phyloP scores from a whole-genome alignment of 345 rosid species.

The Euclidium syriacum region DNA sequence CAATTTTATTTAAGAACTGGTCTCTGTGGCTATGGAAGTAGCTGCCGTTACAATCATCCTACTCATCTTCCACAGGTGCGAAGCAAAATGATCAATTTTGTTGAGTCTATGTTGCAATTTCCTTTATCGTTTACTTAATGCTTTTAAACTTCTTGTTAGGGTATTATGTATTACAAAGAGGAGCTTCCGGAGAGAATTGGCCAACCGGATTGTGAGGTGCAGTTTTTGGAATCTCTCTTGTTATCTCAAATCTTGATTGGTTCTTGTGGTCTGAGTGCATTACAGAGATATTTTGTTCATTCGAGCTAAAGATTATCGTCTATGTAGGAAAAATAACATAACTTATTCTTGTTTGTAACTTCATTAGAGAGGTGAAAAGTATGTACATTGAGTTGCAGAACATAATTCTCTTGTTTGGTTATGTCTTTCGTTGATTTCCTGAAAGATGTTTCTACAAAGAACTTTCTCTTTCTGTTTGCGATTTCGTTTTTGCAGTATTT shows the following conservation, averaged over 20 bases:
- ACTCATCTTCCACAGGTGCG: constrained; percentile 38
- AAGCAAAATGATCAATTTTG: background rate
- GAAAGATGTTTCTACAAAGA: background rate
- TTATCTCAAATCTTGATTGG: background rate
- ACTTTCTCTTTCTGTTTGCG: background rate
- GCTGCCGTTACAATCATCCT: constrained; percentile 73
- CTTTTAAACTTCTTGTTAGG: constrained; percentile 31
- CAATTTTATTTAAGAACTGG: constrained; percentile 63
- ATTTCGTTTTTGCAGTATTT: constrained; percentile 53
- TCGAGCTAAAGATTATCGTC: background rate
- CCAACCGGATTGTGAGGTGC: constrained; percentile 73
- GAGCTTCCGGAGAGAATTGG: constrained; percentile 69
- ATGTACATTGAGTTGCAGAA: constrained; percentile 2
- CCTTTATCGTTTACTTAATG: background rate
- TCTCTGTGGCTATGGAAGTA: constrained; percentile 60
- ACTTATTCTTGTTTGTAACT: background rate
- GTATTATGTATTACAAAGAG: constrained; percentile 36
- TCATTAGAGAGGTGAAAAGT: background rate
- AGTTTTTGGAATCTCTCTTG: background rate
- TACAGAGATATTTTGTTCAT: constrained; percentile 2
- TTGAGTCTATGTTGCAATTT: background rate
- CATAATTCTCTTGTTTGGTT: constrained; percentile 17
- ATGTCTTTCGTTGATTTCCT: background rate
- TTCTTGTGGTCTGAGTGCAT: background rate
- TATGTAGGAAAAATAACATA: background rate